Percentiles rank a stretch among this genome's conserved stretches.
Evolutionary conservation across 441 rosid genomes (phyloP).

Genomic region (Mallotus repandus): DNA sequence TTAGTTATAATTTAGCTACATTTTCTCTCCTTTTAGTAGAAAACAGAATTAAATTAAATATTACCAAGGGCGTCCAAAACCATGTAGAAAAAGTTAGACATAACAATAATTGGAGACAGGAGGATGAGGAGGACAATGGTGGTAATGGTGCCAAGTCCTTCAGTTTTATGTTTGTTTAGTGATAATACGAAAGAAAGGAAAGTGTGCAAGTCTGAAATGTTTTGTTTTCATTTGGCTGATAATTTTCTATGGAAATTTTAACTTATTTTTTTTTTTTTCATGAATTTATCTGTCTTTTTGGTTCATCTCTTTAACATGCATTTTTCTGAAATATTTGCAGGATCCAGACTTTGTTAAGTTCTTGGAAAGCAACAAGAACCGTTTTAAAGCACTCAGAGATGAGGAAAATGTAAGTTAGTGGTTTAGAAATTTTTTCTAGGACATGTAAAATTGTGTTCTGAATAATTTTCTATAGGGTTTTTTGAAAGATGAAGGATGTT

Average conservation of each 20-base stretch:
- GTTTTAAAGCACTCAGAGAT: constrained; percentile 32
- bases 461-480: neutral
- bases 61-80: neutral
- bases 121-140: neutral
- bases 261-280: neutral
- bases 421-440: neutral
- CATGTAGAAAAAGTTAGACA: neutral
- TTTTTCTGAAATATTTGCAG: constrained; percentile 36
- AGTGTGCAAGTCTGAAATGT: neutral
- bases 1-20: neutral
- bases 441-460: neutral
- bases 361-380: constrained; percentile 47
- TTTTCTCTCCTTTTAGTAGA: neutral
- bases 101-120: neutral
- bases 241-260: neutral
- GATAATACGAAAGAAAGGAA: neutral
- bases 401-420: constrained; percentile 54
- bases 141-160: neutral
- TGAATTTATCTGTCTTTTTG: neutral
- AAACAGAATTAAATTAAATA: neutral
- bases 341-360: constrained; percentile 54
- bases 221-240: neutral
- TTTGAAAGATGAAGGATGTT: neutral
- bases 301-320: neutral
- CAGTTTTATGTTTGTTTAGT: neutral